Evolutionary conservation across 2,329 filamentous ascomycete species (phyloP), one percentile per base, ranked within the genome.

Genomic region (Pestalotiopsis sp.): DNA sequence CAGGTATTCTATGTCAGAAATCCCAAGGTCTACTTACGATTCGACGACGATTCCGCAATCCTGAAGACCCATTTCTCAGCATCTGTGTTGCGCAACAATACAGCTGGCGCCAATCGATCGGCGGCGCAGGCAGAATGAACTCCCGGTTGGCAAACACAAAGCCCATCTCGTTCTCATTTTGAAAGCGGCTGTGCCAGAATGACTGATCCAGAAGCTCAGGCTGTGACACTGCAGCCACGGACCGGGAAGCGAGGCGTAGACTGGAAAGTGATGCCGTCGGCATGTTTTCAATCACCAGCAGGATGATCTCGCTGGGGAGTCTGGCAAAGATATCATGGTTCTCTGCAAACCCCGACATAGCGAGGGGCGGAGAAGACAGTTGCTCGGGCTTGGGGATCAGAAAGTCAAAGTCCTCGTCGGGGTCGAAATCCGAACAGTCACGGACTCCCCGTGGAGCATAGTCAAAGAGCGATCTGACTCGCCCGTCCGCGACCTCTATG

Each of bases 101-200:
- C 2, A 74, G 27, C 23, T 67, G 41, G 20, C 73, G 72, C 73
- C 73, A 75, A 27, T 73, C 65, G 27, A 59, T 61, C 12, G 69
- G 70, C 20, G 67, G 67, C 31, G 65, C 17, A 20, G 73, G 71
- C 4, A 67, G 58, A 23, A 56, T 66, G 45, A 63, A 60, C 5
- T 59, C 68, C 23, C 69, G 45, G 5, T 68, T 68, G 41, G 72
- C 72, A 57, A 74, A 75, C 11, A 70, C 72, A 36, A 74, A 75
- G 0, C 63, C 72, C 70, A 74, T 72, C 65, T 74, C 73, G 41
- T 62, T 65, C 11, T 70, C 68, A 2, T 31, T 20, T 4, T 58
- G 58, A 60, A 74, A 75, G n/a, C 73, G 71, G 36, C 70, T 73
- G 3, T 69, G 65, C 73, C 73, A 74, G 66, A 75, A 74, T 1